Evolutionary conservation across 2,329 filamentous ascomycete species (phyloP), one percentile per base, ranked within the genome.

Genomic region (Pestalotiopsis sp.): DNA sequence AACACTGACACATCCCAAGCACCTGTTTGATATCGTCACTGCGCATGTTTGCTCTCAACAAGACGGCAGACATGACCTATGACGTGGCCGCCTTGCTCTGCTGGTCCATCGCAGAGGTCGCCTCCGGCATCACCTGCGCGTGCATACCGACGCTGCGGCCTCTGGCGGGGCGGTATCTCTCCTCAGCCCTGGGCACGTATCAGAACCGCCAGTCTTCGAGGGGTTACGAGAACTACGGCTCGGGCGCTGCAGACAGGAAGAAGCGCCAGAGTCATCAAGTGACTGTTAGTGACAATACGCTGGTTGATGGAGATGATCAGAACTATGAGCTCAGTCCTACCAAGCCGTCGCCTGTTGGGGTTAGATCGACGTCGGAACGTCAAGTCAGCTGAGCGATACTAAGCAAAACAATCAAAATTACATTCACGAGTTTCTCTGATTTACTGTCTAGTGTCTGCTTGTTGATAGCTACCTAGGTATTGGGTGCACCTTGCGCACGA

Each of bases 21-120:
- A 63, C 60, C n/a, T 63, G 60, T 27, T 20, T 45, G 23, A 63
- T 63, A 38, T 63, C 60, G 1, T 38, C 60, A 20, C 31, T 63
- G 23, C 60, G 60, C 60, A 23, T 63, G 23, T 27, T 63, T 36
- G 20, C 31, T 11, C n/a, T 45, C 17, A 25, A 45, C 6, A 63
- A 41, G 36, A 25, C 60, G 14, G 60, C 36, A 23, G 60, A 63
- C 60, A 38, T 63, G 27, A 63, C 60, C 1, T 45, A 45, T 11
- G 60, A 41, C 36, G 31, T 14, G 17, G 36, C 31, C 38, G 23
- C n/a, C 3, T 12, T 63, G 3, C 31, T 63, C 9, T 63, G 60
- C 27, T 63, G 60, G 60, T 63, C 60, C 38, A 36, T 38, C 4
- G 38, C 60, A 23, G 60, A 63, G 9, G 27, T 63, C n/a, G 31